Conservation (phyloP, 2,329 filamentous ascomycete genomes). For the Alternaria ventricosa region DNA sequence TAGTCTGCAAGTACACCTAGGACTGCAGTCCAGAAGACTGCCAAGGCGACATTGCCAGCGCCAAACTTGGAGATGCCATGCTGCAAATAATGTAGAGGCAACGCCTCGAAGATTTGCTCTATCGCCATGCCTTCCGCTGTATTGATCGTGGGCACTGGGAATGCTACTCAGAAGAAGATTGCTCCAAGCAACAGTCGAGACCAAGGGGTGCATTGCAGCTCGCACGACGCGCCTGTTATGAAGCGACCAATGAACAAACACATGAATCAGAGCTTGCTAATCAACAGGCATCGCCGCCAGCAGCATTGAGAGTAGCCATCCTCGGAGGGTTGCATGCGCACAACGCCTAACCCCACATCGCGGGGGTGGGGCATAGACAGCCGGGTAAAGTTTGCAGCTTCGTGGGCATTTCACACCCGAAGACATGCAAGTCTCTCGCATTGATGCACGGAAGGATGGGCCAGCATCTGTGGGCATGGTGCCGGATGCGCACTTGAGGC, state of each 20-base stretch:
- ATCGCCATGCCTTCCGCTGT: slow-evolving; percentile 32
- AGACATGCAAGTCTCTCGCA: not conserved
- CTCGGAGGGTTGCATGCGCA: not conserved
- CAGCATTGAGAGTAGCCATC: not conserved
- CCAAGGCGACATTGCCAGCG: slow-evolving; percentile 27
- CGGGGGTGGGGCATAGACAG: slow-evolving; percentile 33
- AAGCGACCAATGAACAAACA: not conserved
- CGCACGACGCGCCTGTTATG: not conserved
- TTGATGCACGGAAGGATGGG: not conserved
- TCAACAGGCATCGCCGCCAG: not conserved
- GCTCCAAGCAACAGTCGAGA: not conserved
- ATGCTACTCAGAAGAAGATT: not conserved
- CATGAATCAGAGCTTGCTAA: not conserved
- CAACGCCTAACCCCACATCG: slow-evolving; percentile 33
- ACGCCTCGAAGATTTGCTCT: slow-evolving; percentile 36
- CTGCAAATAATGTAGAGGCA: slow-evolving; percentile 39
- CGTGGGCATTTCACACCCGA: not conserved
- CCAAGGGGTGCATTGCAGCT: not conserved
- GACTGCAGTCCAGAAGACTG: slow-evolving; percentile 27
- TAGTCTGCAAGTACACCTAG: slow-evolving; percentile 53
- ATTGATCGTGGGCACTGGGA: not conserved
- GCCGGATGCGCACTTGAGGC: not conserved
- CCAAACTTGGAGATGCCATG: slow-evolving; percentile 42
- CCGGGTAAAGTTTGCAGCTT: slow-evolving; percentile 29
- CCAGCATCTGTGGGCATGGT: not conserved